Evolutionary conservation across 1,284 basidiomycete species (phyloP).

Genomic region (Chalciporus sp.): DNA sequence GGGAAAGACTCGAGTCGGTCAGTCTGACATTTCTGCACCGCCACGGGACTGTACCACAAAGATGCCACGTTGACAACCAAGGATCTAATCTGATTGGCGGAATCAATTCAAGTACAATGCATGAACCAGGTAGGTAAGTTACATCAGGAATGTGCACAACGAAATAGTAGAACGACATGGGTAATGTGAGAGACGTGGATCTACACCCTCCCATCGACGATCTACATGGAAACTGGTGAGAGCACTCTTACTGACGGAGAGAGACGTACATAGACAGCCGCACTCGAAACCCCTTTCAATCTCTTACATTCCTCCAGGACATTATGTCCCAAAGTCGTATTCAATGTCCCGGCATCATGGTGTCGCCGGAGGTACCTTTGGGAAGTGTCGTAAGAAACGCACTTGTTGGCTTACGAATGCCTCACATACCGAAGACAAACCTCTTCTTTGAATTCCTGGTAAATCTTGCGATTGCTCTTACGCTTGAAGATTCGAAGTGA

Average conservation of each 20-base stretch:
- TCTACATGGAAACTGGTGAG: constrained; percentile 11
- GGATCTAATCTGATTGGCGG: background rate
- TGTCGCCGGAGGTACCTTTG: constrained; percentile 57
- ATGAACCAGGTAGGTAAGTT: too few species aligned
- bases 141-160: background rate
- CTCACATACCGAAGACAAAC: constrained; percentile 59
- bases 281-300: constrained; percentile 51
- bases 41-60: background rate
- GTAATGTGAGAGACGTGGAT: background rate
- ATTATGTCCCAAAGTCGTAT: constrained; percentile 53
- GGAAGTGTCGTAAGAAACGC: background rate
- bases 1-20: background rate
- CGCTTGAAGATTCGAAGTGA: constrained; percentile 44
- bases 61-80: background rate
- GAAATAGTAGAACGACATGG: constrained; percentile 1
- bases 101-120: background rate
- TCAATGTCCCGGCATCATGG: constrained; percentile 49
- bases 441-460: constrained; percentile 77
- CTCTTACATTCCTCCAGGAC: constrained; percentile 65
- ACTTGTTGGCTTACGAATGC: too few species aligned
- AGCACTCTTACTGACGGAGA: background rate
- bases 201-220: constrained; percentile 26
- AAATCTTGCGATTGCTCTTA: constrained; percentile 75
- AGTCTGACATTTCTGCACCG: background rate
- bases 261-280: constrained; percentile 26